Base-by-base conservation (phyloP, 2,329 filamentous ascomycete species). In the Colletotrichum phormii region DNA sequence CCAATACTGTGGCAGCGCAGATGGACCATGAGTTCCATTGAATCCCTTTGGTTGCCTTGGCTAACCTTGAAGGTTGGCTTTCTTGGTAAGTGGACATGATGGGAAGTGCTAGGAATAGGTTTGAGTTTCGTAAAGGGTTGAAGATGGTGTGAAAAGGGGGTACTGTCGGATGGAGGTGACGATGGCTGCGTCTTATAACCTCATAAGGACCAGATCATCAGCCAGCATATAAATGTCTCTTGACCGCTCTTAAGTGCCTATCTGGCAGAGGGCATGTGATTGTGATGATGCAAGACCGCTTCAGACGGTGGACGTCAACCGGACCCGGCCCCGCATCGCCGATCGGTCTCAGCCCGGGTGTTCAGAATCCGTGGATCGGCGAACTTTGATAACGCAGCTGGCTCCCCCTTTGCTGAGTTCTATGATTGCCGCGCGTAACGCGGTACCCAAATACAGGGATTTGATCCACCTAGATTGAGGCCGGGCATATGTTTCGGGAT, bases 341-440 rank as follows among this genome's bases (percentile, higher is more conserved):
- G 63, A 67, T 67, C 49, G 29, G 11, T 7, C 46, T 55, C 31
- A 13, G 15, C 49, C 64, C 26, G 26, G 64, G 42, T 49, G 42
- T 22, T 49, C 42, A 49, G 42, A 49, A 49, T 49, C 42, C 42
- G 42, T 49, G 42, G 42, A 49, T 49, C 42, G 42, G 42, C 42
- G 7, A 49, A 49, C 42, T 22, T n/a, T 49, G 42, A 49, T 49
- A 49, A 49, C 42, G 18, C 42, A 49, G 15, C 18, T 49, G 18
- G 42, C 42, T 49, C n/a, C 15, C 42, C 5, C 42, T 49, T 49
- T 3, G 42, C 42, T 4, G 42, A 49, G 1, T 11, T 9, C 1
- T 9, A n/a, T 5, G 8, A 11, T 5, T 49, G 7, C 42, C 42
- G 42, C 18, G 42, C 42, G 42, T 49, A 49, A 49, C 18, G 42